Evolutionary conservation across 352 stramenopile species (phyloP), one percentile per base, ranked within the genome.

Genomic region (Phytopythium delawarense): DNA sequence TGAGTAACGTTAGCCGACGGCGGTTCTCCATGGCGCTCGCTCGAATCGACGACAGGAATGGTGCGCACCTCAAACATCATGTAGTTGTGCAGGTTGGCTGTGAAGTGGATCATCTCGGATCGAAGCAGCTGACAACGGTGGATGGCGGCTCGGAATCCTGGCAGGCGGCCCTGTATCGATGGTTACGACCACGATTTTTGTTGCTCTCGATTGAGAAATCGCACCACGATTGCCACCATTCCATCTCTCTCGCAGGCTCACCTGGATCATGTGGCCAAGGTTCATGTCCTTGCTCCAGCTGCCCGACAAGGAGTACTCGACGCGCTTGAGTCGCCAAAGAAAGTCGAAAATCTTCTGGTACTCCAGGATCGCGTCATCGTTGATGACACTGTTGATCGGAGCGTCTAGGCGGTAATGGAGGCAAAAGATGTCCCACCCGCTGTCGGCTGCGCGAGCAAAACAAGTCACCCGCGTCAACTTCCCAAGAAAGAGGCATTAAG

Each of bases 61-160:
- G 18, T 59, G 25, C 52, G 40, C 49, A 88, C 78, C 85, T 99
- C 97, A 75, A 99, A 99, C 96, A 99, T 99, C 69, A 99, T 92
- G 71, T 99, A 99, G 67, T 96, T 98, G 69, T 98, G 93, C 25
- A 99, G 83, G 62, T 99, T 99, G 44, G 91, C 93, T 25, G 94
- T 96, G 70, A 99, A 98, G 70, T 99, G 96, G 60, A 98, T 96
- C 97, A 99, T 99, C 50, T 98, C 89, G 25, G 97, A 97, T 34
- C 97, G 88, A 53, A 98, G 85, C 18, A 99, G 83, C 59, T 98
- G 94, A 64, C 96, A 98, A 39, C 87, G 88, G 73, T 98, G 91
- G 30, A 99, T 79, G 21, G 97, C 67, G 58, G 65, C 66, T 44
- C 60, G 42, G 57, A 93, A 76, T 35, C 74, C 78, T 46, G 74